phyloP scores from a whole-genome alignment of 495 filamentous ascomycete genomes.

The Aspergillus ellipticus region DNA sequence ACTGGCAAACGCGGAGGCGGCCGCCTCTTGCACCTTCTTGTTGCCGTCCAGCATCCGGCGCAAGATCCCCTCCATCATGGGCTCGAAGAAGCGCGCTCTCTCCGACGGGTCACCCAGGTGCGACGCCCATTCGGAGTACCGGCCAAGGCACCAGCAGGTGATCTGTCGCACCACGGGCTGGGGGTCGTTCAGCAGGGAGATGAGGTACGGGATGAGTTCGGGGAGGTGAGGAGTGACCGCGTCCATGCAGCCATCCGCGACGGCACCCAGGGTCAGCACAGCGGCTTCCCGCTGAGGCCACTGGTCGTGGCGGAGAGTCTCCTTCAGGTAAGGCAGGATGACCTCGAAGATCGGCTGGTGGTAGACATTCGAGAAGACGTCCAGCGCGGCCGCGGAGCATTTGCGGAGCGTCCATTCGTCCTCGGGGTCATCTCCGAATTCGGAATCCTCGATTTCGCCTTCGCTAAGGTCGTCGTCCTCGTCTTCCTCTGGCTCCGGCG shows the following conservation, averaged over 20 bases:
- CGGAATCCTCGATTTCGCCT: slow-evolving; percentile 82
- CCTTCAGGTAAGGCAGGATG: slow-evolving; percentile 87
- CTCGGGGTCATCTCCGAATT: slow-evolving; percentile 70
- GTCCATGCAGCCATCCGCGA: slow-evolving; percentile 91
- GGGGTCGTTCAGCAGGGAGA: slow-evolving; percentile 76
- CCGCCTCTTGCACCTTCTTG: slow-evolving; percentile 97
- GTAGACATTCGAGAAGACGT: slow-evolving; percentile 90
- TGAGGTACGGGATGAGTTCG: slow-evolving; percentile 85
- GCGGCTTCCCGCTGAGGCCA: slow-evolving; percentile 95
- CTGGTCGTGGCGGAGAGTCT: slow-evolving; percentile 80
- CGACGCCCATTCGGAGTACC: slow-evolving; percentile 92
- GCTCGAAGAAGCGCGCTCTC: slow-evolving; percentile 78
- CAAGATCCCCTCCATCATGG: slow-evolving; percentile 96
- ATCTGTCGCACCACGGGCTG: slow-evolving; percentile 96
- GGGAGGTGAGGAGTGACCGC: slow-evolving; percentile 88
- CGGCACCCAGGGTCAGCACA: slow-evolving; percentile 89
- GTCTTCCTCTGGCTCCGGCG: slow-evolving; percentile 34
- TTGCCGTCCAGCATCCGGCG: slow-evolving; percentile 92
- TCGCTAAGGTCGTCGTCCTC: slow-evolving; percentile 79
- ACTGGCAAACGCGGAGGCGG: slow-evolving; percentile 92
- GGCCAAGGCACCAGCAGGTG: slow-evolving; percentile 94
- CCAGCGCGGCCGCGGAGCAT: slow-evolving; percentile 93
- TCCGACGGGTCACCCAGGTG: slow-evolving; percentile 62
- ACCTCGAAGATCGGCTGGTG: slow-evolving; percentile 82
- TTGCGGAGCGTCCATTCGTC: slow-evolving; percentile 96